Conservation (phyloP, 2,329 filamentous ascomycete genomes). For the Penicillium psychrosexuale region DNA sequence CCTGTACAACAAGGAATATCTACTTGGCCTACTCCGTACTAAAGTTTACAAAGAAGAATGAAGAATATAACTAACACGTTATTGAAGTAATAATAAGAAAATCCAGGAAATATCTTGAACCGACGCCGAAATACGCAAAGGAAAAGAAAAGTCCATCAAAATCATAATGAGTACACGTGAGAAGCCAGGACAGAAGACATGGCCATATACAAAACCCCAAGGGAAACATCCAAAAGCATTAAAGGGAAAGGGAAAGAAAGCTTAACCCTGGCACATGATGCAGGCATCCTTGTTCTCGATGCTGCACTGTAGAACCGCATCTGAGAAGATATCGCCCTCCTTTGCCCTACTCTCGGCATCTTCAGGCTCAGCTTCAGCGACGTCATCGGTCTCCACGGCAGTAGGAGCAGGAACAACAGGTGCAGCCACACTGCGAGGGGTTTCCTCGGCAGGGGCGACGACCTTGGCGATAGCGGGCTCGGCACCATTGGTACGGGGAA, state of each 20-base stretch:
- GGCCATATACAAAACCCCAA: conserved; percentile 13
- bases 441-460: conserved; percentile 15
- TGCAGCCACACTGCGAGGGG: conserved; percentile 54
- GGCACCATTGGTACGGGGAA: conserved; percentile 66
- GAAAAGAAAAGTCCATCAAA: conserved; percentile 28
- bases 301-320: conserved; percentile 87
- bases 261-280: conserved; percentile 93
- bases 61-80: not conserved
- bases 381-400: conserved; percentile 65
- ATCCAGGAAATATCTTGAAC: conserved; percentile 12
- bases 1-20: not conserved
- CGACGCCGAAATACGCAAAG: conserved; percentile 18
- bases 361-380: conserved; percentile 47
- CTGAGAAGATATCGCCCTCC: conserved; percentile 91
- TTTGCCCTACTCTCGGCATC: conserved; percentile 76
- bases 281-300: conserved; percentile 96
- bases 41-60: not conserved
- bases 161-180: conserved; percentile 31
- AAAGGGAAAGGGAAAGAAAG: not conserved
- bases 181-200: conserved; percentile 1
- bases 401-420: conserved; percentile 60
- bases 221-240: conserved; percentile 15
- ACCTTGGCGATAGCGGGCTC: conserved; percentile 58
- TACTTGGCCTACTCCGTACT: not conserved
- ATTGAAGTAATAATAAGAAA: conserved; percentile 8